Conservation (phyloP, 2,329 filamentous ascomycete species). For the Paraconiothyrium brasiliense region DNA sequence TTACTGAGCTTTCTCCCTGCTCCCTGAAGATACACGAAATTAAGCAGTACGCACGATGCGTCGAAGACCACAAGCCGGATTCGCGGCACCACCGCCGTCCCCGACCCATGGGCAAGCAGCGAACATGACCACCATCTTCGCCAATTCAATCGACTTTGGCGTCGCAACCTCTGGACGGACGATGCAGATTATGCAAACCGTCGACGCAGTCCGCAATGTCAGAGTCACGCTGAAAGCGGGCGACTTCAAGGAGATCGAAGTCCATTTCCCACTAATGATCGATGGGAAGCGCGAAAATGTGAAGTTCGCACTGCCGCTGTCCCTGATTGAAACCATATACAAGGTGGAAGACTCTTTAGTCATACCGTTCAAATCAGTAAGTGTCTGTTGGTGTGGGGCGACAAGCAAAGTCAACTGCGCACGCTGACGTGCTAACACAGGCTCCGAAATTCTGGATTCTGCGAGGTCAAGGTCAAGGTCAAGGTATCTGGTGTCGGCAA, state of each 20-base stretch:
- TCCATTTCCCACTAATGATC: slow-evolving; percentile 55
- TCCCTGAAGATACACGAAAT: slow-evolving; percentile 23
- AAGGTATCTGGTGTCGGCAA: slow-evolving; percentile 69
- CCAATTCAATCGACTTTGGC: slow-evolving; percentile 68
- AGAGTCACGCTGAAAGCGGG: slow-evolving; percentile 54
- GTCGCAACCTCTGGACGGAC: slow-evolving; percentile 62
- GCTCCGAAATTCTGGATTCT: slow-evolving; percentile 18
- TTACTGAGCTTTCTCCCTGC: neutral
- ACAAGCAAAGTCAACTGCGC: neutral
- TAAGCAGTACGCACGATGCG: neutral
- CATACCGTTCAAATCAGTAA: slow-evolving; percentile 44
- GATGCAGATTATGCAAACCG: slow-evolving; percentile 69
- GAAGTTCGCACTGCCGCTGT: slow-evolving; percentile 57
- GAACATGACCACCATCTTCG: slow-evolving; percentile 42
- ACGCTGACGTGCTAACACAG: neutral
- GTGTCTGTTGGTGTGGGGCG: slow-evolving; percentile 36
- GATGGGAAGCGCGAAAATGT: slow-evolving; percentile 36
- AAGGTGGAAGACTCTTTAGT: slow-evolving; percentile 36
- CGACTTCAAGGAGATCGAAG: slow-evolving; percentile 53
- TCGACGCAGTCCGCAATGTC: slow-evolving; percentile 39
- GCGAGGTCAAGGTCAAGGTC: slow-evolving; percentile 38
- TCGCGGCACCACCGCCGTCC: slow-evolving; percentile 32
- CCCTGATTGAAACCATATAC: slow-evolving; percentile 55
- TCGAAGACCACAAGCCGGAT: neutral
- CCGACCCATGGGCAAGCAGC: slow-evolving; percentile 12